A percentile compares a stretch with the other conserved stretches of the same genome.
These are phyloP conservation scores for Aspergillus proliferans DNA, from an alignment of 2,329 filamentous ascomycete genomes.

Conservation along the genomic window DNA sequence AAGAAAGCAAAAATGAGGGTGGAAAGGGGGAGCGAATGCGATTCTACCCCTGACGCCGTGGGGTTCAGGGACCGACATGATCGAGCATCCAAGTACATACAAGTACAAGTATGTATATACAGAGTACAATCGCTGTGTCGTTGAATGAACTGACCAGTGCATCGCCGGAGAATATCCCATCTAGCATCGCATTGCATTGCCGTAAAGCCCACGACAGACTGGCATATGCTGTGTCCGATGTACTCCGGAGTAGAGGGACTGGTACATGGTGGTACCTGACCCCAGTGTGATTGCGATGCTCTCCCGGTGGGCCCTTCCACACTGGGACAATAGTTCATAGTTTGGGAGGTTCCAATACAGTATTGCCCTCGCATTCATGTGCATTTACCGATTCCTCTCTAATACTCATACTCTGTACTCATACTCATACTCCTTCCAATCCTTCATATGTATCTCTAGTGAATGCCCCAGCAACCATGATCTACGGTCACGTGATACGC, in stretches of 20 bases:
- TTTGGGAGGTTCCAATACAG: background rate
- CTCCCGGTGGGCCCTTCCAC: background rate
- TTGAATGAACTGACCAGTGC: background rate
- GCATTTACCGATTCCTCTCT: background rate
- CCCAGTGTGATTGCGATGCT: background rate
- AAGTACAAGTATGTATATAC: background rate
- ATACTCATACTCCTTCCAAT: too few species aligned
- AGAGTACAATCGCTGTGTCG: background rate
- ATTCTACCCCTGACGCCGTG: constrained; percentile 4
- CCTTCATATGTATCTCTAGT: too few species aligned
- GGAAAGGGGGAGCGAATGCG: background rate
- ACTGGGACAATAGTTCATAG: background rate
- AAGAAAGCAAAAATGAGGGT: background rate
- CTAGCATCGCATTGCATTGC: background rate
- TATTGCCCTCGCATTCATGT: background rate
- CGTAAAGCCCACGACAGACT: background rate
- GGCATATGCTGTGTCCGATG: too few species aligned
- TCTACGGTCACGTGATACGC: too few species aligned
- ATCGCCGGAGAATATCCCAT: background rate
- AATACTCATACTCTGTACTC: too few species aligned
- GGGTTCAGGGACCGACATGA: background rate
- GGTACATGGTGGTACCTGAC: too few species aligned
- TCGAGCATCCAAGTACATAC: background rate
- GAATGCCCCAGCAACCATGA: too few species aligned
- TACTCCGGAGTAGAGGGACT: background rate